Base-by-base conservation (phyloP, 164 flowering plant genomes). In the Cinnamomum chago region DNA sequence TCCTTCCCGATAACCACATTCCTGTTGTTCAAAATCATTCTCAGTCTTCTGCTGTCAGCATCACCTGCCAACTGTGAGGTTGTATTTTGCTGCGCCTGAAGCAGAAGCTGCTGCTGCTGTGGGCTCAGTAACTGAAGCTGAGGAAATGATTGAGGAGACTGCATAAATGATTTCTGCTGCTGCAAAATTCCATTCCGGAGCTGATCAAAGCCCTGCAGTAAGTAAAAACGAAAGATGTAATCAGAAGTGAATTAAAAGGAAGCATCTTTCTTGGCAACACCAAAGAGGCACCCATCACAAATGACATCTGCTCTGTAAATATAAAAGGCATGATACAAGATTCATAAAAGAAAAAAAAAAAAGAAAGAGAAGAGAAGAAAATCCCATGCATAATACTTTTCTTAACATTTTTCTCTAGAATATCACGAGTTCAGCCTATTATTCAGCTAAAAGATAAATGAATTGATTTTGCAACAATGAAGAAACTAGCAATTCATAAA, bases 111-210 rank as follows among this genome's bases (percentile, higher is more conserved):
- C 55, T 91, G 93, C 77, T 92, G 98, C 78, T 95, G 97, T 50
- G 95, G 93, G 75, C 89, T 76, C 81, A 95, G 75, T 92, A 93
- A 84, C 73, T 90, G 97, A 72, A 92, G 87, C 77, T 95, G 97
- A 77, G 92, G 96, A 85, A 86, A 91, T 15, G 95, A 90, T 81
- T 90, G 98, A 73, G 96, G 85, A 70, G 94, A 87, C 79, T 90
- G 98, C 72, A 91, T 91, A 75, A 81, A 92, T 55, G 97, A 79
- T 75, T 93, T 95, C 73, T 88, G 99, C 83, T 89, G 97, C 82
- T 88, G 99, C 76, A 95, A 93, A 75, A 92, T 72, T 69, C 97
- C 97, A n/a, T 93, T 76, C 6, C 95, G 93, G 22, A 91, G 89
- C 73, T 86, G 95, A 27, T 93, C 97, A 58, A 88, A 73, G 24